A percentile compares a stretch with the other conserved stretches of the same genome.
Evolutionary conservation across 805 yeast genomes (phyloP).

Genomic region (Wickerhamomyces bisporus): DNA sequence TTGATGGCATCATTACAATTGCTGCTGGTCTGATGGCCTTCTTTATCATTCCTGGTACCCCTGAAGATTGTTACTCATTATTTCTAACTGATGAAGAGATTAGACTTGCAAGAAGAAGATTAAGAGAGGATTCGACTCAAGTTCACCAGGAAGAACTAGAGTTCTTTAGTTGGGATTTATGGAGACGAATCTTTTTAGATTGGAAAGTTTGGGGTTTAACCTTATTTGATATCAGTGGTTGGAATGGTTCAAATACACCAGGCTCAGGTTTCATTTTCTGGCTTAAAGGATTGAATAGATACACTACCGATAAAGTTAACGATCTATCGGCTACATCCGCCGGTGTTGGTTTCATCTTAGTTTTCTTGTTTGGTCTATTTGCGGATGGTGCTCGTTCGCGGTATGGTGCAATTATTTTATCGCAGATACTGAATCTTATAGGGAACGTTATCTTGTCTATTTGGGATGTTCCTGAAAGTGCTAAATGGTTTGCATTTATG

Average conservation of each 20-base stretch:
- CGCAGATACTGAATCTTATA: conserved; percentile 39
- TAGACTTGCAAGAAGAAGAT: conserved; percentile 41
- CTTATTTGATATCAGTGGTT: conserved; percentile 47
- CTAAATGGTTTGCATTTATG: conserved; percentile 47
- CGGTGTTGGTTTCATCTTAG: conserved; percentile 1
- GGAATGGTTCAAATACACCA: conserved; percentile 52
- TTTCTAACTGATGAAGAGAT: conserved; percentile 53
- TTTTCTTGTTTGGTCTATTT: not conserved
- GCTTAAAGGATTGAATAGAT: conserved; percentile 40
- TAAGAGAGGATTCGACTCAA: conserved; percentile 30
- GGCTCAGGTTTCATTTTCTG: conserved; percentile 40
- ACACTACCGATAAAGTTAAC: conserved; percentile 32
- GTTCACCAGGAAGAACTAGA: conserved; percentile 21
- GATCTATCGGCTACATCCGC: conserved; percentile 37
- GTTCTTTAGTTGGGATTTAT: conserved; percentile 39
- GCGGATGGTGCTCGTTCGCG: conserved; percentile 37
- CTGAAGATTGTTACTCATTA: conserved; percentile 46
- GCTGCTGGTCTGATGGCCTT: conserved; percentile 29
- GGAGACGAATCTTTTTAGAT: conserved; percentile 46
- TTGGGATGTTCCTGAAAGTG: conserved; percentile 44
- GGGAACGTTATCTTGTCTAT: conserved; percentile 43
- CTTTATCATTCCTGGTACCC: conserved; percentile 53
- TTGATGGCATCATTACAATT: conserved; percentile 56
- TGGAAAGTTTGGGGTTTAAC: conserved; percentile 52
- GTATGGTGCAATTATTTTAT: conserved; percentile 37